phyloP scores from a whole-genome alignment of 108 stramenopile species.

The Aurantiochytrium sp. region DNA sequence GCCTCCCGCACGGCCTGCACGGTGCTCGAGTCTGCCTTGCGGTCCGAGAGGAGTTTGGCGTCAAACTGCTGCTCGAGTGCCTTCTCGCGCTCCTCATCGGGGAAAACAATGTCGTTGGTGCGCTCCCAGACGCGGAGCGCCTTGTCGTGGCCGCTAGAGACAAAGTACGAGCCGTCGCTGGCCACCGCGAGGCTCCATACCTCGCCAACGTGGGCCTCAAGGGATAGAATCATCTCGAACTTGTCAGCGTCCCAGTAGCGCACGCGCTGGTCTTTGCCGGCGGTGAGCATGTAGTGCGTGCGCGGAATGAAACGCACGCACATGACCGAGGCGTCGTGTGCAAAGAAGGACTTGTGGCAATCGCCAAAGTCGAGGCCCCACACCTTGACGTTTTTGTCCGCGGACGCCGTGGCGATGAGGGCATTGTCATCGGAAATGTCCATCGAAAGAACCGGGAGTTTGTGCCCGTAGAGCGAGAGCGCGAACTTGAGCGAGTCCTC shows the following conservation, averaged over 20 bases:
- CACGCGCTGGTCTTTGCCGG: constrained; percentile 84
- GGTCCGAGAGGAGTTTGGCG: constrained; percentile 53
- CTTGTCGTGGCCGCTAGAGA: constrained; percentile 85
- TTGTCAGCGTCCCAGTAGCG: constrained; percentile 95
- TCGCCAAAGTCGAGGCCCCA: constrained; percentile 99
- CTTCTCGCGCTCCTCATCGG: constrained; percentile 89
- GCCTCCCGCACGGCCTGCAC: constrained; percentile 23
- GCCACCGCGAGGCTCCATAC: constrained; percentile 79
- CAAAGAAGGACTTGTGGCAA: constrained; percentile 89
- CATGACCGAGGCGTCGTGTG: constrained; percentile 94
- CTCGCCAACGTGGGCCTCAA: constrained; percentile 80
- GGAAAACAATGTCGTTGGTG: constrained; percentile 88
- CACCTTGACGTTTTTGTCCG: constrained; percentile 95
- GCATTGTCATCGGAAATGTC: constrained; percentile 88
- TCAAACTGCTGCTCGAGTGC: constrained; percentile 84
- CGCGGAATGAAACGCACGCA: constrained; percentile 73
- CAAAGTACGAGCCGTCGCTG: constrained; percentile 75
- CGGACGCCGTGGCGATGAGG: constrained; percentile 85
- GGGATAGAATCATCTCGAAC: constrained; percentile 84
- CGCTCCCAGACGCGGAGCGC: constrained; percentile 93
- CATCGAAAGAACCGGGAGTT: constrained; percentile 86
- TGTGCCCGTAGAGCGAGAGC: constrained; percentile 92
- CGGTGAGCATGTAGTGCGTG: constrained; percentile 92
- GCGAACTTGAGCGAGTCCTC: constrained; percentile 97
- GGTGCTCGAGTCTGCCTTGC: constrained; percentile 55